Conservation (phyloP, 2,329 filamentous ascomycete genomes). For the Tothia fuscella region DNA sequence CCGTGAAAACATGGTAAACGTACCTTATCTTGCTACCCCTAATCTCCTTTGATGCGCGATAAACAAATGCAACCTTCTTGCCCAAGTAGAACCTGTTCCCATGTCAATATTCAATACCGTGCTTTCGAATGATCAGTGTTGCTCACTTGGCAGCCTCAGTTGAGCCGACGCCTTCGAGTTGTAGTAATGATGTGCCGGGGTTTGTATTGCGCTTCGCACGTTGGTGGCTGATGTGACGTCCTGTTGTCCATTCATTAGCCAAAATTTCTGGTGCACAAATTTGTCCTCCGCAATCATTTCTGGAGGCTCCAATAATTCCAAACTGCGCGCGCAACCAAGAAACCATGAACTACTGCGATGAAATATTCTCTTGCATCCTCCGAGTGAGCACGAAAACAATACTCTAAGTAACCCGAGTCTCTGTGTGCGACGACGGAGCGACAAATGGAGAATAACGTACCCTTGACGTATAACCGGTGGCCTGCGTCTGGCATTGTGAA, state of each 20-base stretch:
- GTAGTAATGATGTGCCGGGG: constrained; percentile 86
- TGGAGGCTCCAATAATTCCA: too few relatives aligned
- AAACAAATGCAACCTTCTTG: constrained; percentile 98
- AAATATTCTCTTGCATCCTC: too few relatives aligned
- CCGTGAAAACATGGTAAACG: constrained; percentile 20
- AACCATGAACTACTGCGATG: too few relatives aligned
- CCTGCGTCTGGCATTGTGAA: constrained; percentile 5
- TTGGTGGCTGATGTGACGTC: constrained; percentile 34
- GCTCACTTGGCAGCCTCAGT: constrained; percentile 71
- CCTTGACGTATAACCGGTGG: constrained; percentile 10
- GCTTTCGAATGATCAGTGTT: neutral
- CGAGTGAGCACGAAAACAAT: too few relatives aligned
- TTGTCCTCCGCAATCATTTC: neutral
- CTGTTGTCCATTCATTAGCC: neutral
- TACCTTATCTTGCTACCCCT: constrained; percentile 90
- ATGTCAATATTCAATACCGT: constrained; percentile 2
- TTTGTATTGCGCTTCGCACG: constrained; percentile 85
- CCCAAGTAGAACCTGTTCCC: constrained; percentile 78
- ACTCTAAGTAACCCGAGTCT: too few relatives aligned
- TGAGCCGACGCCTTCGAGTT: constrained; percentile 97
- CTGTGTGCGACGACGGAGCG: neutral
- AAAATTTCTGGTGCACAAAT: neutral
- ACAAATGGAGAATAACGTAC: constrained; percentile 3
- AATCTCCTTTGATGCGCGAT: constrained; percentile 88
- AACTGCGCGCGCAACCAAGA: too few relatives aligned